Base-by-base conservation (phyloP, 495 filamentous ascomycete genomes). In the Podospora conica region DNA sequence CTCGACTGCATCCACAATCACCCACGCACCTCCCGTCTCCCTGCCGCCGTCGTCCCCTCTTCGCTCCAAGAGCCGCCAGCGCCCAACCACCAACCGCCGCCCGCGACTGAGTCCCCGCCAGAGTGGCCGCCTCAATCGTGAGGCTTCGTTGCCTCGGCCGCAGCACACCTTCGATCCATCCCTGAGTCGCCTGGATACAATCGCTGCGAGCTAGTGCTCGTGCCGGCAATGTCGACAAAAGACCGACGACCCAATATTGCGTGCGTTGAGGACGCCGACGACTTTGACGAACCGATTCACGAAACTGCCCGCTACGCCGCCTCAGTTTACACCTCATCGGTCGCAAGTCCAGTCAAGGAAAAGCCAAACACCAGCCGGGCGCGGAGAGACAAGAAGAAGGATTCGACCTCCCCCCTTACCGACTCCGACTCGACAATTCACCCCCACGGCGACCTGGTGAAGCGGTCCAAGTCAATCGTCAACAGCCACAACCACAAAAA, bases 251-350 rank as follows among this genome's bases (percentile, higher is more conserved):
- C 55, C 58, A 60, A 60, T 55, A 66, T 77, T 69, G 81, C 82
- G 69, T 81, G 76, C 70, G 75, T 83, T 28, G 79, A 83, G 55
- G 83, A 85, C 65, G 78, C 71, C 12, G 83, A 84, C 71, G 78
- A 82, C 28, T 61, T 56, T 8, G 82, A 78, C 53, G 74, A 75
- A 27, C 33, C 71, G 27, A 74, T 82, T 18, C 74, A 77, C 61
- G 81, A 76, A 56, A 75, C 74, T 29, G 65, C 70, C 66, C 77
- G 70, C 53, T 75, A 77, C 73, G 75, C 79, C 66, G 66, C 69
- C 25, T 75, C 73, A 24, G 66, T 73, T 57, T 76, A 73, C 67
- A 68, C 75, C 23, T 58, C 66, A 12, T 65, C 63, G 18, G 57
- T 65, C 29, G 70, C 71, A 58, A 81, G 76, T 33, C 78, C 79